Evolutionary conservation across 1,284 basidiomycete species (phyloP), one percentile per base, ranked within the genome.

Genomic region (Exsudoporus floridanus): DNA sequence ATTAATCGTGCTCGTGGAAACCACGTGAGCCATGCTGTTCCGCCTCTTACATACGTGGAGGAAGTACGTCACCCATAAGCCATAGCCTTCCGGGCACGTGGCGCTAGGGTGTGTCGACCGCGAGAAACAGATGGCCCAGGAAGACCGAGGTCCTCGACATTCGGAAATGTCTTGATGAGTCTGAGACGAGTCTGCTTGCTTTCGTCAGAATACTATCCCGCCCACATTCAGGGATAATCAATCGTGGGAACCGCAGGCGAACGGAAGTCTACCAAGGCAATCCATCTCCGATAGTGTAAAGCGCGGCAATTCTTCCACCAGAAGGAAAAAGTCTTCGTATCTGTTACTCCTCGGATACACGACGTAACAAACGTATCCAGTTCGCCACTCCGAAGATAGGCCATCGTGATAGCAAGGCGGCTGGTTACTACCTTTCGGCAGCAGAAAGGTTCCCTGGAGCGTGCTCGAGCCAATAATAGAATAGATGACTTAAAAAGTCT

Each of bases 21-120:
- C 49, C 60, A 66, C 62, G 61, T 45, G 60, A 43, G 40, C 53
- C 62, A 59, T 61, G 42, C 57, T 63, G 60, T 57, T 43, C 42
- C n/a, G 34, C 39, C 33, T 3, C 30, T 57, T 57, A 51, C 52
- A 33, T 33, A 37, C 37, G 10, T 23, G 14, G 27, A 25, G 5
- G 14, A 14, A 12, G 34, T 52, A 57, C 42, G 42, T 52, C 31
- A 60, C 30, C 27, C 12, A 3, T n/a, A 25, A 34, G 16, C 44
- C 18, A 12, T 36, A 36, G 14, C 7, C n/a, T 31, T n/a, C 18
- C 25, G 25, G 16, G 5, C 56, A 57, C 40, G 47, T 58, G 53
- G 53, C 8, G 27, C 23, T 36, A 58, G 43, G 33, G 60, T 36
- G 19, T 18, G 5, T 40, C 33, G 2, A 10, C 31, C 25, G 21